Percentiles rank a stretch among this genome's conserved stretches.
phyloP scores from a whole-genome alignment of 2,329 filamentous ascomycete genomes.

The Calonectria crousiana region DNA sequence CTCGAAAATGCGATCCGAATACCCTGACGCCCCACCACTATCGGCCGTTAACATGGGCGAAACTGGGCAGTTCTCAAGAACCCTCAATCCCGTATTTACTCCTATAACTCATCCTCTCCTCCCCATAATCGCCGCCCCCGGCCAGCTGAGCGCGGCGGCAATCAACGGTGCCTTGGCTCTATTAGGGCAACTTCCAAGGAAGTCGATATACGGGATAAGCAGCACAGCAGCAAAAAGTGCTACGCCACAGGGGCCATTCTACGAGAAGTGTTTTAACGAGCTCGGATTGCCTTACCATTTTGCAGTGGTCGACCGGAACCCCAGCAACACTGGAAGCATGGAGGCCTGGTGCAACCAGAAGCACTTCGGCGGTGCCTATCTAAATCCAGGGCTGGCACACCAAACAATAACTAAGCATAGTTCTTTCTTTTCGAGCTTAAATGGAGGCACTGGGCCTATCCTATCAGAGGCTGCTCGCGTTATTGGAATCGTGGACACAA shows the following conservation, averaged over 20 bases:
- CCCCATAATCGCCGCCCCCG: slow-evolving; percentile 86
- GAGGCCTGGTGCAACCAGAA: slow-evolving; percentile 79
- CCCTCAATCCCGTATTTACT: slow-evolving; percentile 87
- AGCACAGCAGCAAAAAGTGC: slow-evolving; percentile 72
- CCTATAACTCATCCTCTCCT: slow-evolving; percentile 89
- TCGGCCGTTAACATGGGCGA: slow-evolving; percentile 91
- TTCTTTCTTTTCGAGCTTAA: slow-evolving; percentile 63
- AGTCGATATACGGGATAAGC: slow-evolving; percentile 84
- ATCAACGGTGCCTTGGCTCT: slow-evolving; percentile 84
- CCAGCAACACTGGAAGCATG: slow-evolving; percentile 73
- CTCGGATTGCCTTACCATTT: slow-evolving; percentile 89
- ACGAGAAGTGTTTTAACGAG: slow-evolving; percentile 86
- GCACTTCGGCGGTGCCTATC: slow-evolving; percentile 84
- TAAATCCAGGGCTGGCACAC: slow-evolving; percentile 78
- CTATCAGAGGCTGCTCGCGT: slow-evolving; percentile 82
- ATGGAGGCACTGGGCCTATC: slow-evolving; percentile 64
- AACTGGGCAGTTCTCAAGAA: slow-evolving; percentile 85
- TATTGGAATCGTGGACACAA: slow-evolving; percentile 86
- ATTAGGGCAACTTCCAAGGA: slow-evolving; percentile 84
- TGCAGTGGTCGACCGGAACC: slow-evolving; percentile 77
- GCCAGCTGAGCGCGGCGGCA: slow-evolving; percentile 86
- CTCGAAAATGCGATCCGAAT: slow-evolving; percentile 77
- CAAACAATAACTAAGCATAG: slow-evolving; percentile 70
- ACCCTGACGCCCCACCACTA: slow-evolving; percentile 77
- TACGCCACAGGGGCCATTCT: slow-evolving; percentile 84